Evolutionary conservation across 2,329 filamentous ascomycete genomes (phyloP), one percentile per base, ranked within the genome.

Genomic region (Colletotrichum endophyticum): DNA sequence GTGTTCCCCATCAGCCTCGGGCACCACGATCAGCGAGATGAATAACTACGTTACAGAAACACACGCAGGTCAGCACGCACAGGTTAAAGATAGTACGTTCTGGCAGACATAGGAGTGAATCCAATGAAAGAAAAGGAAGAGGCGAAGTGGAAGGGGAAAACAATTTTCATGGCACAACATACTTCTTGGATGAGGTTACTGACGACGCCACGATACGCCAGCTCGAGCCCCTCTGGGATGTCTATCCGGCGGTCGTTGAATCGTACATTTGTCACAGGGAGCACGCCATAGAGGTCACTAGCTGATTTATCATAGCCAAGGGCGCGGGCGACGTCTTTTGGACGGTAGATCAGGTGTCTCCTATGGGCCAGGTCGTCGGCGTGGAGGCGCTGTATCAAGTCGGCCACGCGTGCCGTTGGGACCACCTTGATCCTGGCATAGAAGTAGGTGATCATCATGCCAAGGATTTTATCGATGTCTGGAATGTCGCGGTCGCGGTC

Each of bases 191-290:
- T 59, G 56, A 59, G 56, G 25, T 59, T 59, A 16, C 56, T 59
- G 56, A 59, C 16, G 56, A 59, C 56, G 2, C 56, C 56, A 59
- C 56, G 56, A 28, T 59, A 59, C 8, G 25, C 1, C 61, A 63
- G 61, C 30, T 63, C 61, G 1, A 63, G 61, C 61, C 61, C 61
- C 19, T 63, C 28, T 15, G 28, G 61, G n/a, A 63, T 63, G 30
- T 63, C 61, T 22, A 63, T 15, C 61, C 61, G 61, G 28, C 61
- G 61, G 61, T 63, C 56, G 19, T 63, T 63, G 19, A 63, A 63
- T 1, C 61, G 61, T 19, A 63, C 61, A 8, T 63, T 63, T 34
- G 61, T 63, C 19, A 63, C 56, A 15, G 56, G 56, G 4, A 63
- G 61, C 56, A 59, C 22, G 8, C 56, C 56, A 28, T 28, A 59